Evolutionary conservation across 2,329 filamentous ascomycete genomes (phyloP), one percentile per base, ranked within the genome.

Genomic region (Pestalotiopsis fici): DNA sequence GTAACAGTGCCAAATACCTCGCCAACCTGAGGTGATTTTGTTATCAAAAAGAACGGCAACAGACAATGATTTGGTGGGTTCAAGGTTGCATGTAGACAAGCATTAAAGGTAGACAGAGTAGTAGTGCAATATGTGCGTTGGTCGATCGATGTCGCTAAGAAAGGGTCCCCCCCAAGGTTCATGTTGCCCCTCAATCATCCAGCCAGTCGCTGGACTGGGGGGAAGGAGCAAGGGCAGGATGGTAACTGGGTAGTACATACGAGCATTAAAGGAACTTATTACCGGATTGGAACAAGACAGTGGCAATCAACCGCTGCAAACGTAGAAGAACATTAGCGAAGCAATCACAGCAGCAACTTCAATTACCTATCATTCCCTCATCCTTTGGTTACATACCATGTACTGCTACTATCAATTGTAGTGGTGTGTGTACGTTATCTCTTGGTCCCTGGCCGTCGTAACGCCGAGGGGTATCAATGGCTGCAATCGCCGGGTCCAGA

Each of bases 401-500:
- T n/a, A n/a, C n/a, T n/a, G n/a, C n/a, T n/a, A n/a, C n/a, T n/a
- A n/a, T n/a, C n/a, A n/a, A n/a, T n/a, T n/a, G n/a, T n/a, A n/a
- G n/a, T n/a, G n/a, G 43, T 21, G 18, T n/a, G 18, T 21, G 43
- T n/a, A 18, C 9, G 43, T 50, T 50, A 50, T 50, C 55, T 59
- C 18, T 59, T 27, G 9, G n/a, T n/a, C 15, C 43, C 43, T n/a
- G 43, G 43, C 6, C 18, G 43, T 50, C 18, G 43, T 21, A 50
- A 21, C 43, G 43, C 43, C 43, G 43, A 50, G 43, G 31, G 28
- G 25, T 25, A 23, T 55, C 11, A 43, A 64, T 11, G 63, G 31
- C 57, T 23, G 15, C 50, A 65, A 65, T 59, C 50, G 63, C 63
- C 63, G 57, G 63, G 63, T 54, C 63, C 39, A 65, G 63, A 65